These are phyloP conservation scores for Massariosphaeria phaeospora DNA, from an alignment of 495 filamentous ascomycete species.

Conservation along the genomic window DNA sequence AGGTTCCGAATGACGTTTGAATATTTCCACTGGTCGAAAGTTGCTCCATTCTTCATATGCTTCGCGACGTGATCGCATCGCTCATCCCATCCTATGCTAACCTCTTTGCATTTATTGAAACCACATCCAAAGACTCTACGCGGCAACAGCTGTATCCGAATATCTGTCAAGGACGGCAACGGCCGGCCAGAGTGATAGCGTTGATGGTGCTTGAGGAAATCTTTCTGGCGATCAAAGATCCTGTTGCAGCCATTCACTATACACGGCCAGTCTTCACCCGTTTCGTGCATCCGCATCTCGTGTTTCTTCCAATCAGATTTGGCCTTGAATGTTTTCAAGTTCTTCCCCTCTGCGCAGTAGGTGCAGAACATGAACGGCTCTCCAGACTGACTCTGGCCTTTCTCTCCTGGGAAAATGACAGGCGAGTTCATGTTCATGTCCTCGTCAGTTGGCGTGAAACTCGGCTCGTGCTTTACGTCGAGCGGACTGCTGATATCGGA, in stretches of 20 bases:
- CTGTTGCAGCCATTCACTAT: conserved; percentile 18
- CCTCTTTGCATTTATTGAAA: conserved; percentile 29
- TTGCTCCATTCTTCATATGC: conserved; percentile 28
- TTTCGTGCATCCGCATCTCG: conserved; percentile 30
- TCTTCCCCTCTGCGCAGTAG: conserved; percentile 21
- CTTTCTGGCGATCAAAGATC: conserved; percentile 27
- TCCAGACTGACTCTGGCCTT: not conserved
- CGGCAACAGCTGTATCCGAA: conserved; percentile 15
- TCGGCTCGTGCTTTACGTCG: conserved; percentile 10
- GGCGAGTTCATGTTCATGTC: conserved; percentile 13
- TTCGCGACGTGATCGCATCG: conserved; percentile 31
- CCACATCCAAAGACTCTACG: conserved; percentile 30
- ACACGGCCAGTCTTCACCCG: conserved; percentile 28
- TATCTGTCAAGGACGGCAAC: conserved; percentile 22
- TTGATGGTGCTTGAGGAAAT: conserved; percentile 25
- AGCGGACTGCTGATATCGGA: conserved; percentile 22
- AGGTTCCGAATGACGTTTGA: conserved; percentile 32
- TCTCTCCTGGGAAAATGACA: not conserved
- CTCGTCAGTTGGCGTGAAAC: conserved; percentile 25
- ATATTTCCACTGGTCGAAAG: conserved; percentile 28
- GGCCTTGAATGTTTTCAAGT: conserved; percentile 23
- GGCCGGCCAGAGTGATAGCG: conserved; percentile 22
- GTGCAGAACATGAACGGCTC: conserved; percentile 30
- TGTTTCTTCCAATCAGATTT: conserved; percentile 32
- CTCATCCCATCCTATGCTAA: conserved; percentile 30